Evolutionary conservation across 495 filamentous ascomycete genomes (phyloP).

Genomic region (Coniosporium apollinis): DNA sequence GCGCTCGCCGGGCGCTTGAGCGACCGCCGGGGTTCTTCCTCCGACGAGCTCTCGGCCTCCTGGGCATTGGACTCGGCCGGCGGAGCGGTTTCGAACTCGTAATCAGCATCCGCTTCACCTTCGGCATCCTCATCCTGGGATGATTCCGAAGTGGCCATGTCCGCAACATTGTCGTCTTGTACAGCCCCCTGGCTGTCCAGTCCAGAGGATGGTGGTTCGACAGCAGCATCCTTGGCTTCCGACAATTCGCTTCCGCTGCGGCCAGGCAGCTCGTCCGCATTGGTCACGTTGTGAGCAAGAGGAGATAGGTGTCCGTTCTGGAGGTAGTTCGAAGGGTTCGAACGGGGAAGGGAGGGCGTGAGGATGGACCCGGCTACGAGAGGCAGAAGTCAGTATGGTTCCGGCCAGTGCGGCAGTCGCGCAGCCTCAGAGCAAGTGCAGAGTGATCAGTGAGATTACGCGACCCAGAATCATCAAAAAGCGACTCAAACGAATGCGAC

Average conservation of each 20-base stretch:
- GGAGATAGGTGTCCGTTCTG: constrained; percentile 34
- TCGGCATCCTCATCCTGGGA: constrained; percentile 42
- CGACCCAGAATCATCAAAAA: constrained; percentile 17
- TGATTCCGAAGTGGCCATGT: constrained; percentile 34
- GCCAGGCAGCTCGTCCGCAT: constrained; percentile 25
- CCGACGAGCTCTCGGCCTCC: constrained; percentile 43
- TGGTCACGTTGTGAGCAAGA: constrained; percentile 23
- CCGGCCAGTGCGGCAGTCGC: constrained; percentile 10
- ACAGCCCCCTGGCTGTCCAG: too few species aligned
- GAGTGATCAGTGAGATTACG: constrained; percentile 12
- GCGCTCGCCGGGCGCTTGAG: constrained; percentile 59
- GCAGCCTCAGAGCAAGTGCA: constrained; percentile 9
- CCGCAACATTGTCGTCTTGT: constrained; percentile 21
- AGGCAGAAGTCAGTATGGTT: constrained; percentile 18
- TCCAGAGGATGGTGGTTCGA: constrained; percentile 13
- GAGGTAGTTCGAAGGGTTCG: constrained; percentile 23
- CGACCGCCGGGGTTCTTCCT: constrained; percentile 43
- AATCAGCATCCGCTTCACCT: constrained; percentile 68
- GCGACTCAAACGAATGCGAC: constrained; percentile 5
- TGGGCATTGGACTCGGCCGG: constrained; percentile 4
- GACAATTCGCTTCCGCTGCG: constrained; percentile 33
- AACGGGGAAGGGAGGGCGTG: constrained; percentile 16
- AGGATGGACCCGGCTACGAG: constrained; percentile 21
- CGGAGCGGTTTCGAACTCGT: constrained; percentile 45
- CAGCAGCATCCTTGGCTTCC: constrained; percentile 18